phyloP scores from a whole-genome alignment of 2,329 filamentous ascomycete genomes.

The Penicillium sp. region DNA sequence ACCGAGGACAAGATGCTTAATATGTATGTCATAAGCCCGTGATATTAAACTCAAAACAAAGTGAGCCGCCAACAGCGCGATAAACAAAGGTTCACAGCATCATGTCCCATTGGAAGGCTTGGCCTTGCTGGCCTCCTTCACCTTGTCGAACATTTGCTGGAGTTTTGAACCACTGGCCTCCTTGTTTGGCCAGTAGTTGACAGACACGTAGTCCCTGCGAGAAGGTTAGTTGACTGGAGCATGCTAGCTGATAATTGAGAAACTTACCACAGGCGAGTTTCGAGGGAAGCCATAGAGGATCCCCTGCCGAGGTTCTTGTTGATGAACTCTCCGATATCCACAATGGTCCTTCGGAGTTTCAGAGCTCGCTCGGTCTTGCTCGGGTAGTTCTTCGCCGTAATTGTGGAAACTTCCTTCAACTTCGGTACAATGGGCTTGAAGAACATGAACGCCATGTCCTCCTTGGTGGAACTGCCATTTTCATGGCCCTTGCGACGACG shows the following conservation, averaged over 20 bases:
- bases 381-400: constrained; percentile 45
- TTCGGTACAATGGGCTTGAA: constrained; percentile 46
- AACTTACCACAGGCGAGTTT: constrained; percentile 45
- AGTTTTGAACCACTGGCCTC: constrained; percentile 36
- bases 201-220: constrained; percentile 43
- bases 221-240: constrained; percentile 23
- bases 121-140: constrained; percentile 30
- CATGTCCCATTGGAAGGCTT: constrained; percentile 28
- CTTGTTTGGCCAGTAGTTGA: constrained; percentile 47
- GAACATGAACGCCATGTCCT: constrained; percentile 43
- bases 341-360: constrained; percentile 42
- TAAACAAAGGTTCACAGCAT: not conserved
- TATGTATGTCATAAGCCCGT: constrained; percentile 16
- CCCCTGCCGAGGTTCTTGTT: constrained; percentile 37
- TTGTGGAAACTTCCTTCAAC: constrained; percentile 41
- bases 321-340: constrained; percentile 47
- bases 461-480: constrained; percentile 31
- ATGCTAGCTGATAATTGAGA: not conserved
- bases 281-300: constrained; percentile 38
- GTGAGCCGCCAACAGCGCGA: constrained; percentile 1
- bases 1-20: constrained; percentile 7
- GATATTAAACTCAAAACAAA: not conserved
- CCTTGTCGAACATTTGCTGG: constrained; percentile 38
- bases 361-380: constrained; percentile 42
- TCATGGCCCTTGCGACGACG: constrained; percentile 38